These are phyloP conservation scores for Auricularia sp. DNA, from an alignment of 768 basidiomycete species.

Conservation along the genomic window DNA sequence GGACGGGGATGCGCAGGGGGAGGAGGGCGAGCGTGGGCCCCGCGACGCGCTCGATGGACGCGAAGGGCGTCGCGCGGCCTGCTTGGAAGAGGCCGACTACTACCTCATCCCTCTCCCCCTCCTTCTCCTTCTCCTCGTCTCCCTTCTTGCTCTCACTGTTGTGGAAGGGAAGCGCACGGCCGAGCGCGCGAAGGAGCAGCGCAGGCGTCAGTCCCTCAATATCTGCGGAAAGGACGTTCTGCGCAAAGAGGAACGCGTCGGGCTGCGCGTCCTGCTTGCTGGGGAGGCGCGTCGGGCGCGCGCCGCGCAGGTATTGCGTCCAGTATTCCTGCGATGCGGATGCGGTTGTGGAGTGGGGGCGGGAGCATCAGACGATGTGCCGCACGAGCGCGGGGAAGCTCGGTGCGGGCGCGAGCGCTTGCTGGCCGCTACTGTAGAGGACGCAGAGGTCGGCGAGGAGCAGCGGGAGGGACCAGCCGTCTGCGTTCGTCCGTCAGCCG, in stretches of 20 bases:
- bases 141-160: no score
- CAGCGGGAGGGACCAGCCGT: slow-evolving; percentile 36
- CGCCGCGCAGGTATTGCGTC: neutral
- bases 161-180: neutral
- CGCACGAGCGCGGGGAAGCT: neutral
- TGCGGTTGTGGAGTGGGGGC: neutral
- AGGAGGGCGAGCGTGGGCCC: neutral
- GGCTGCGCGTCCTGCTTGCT: neutral
- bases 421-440: slow-evolving; percentile 24
- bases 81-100: neutral
- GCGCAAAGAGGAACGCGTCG: neutral
- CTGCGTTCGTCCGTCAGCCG: neutral
- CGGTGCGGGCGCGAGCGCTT: neutral
- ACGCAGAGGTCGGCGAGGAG: slow-evolving; percentile 31
- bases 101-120: no score
- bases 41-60: neutral
- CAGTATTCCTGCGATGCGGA: neutral
- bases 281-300: neutral
- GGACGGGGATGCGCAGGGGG: neutral
- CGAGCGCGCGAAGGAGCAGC: neutral
- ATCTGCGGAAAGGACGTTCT: neutral
- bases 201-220: neutral
- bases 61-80: neutral
- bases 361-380: neutral
- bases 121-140: no score